Percentiles rank a stretch among this genome's conserved stretches.
phyloP scores from a whole-genome alignment of 176 grass and related monocot genomes.

The Cenchrus fungigraminus region DNA sequence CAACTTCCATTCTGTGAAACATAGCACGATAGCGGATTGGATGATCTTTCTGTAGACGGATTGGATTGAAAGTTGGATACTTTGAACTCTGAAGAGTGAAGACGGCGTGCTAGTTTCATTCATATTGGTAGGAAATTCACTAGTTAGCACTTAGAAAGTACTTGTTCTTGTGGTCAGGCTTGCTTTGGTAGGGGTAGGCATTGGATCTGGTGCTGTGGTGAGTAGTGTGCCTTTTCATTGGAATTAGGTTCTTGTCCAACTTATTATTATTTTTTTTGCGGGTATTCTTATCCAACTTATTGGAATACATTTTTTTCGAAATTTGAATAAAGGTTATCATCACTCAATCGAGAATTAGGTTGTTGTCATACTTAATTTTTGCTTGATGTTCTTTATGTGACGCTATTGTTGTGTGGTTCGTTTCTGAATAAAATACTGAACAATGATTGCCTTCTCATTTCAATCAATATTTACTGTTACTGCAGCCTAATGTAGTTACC shows the following conservation, averaged over 20 bases:
- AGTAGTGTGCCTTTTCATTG: not conserved
- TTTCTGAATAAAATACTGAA: slow-evolving; percentile 34
- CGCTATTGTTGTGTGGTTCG: slow-evolving; percentile 20
- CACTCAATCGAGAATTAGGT: slow-evolving; percentile 1
- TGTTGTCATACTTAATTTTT: not conserved
- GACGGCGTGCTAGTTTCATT: slow-evolving; percentile 13
- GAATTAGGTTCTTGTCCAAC: not conserved
- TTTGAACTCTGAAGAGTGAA: not conserved
- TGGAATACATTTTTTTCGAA: not conserved
- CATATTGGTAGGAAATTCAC: not conserved
- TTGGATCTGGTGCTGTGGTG: not conserved
- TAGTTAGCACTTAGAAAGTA: not conserved
- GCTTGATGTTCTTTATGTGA: slow-evolving; percentile 1
- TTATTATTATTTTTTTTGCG: too few species aligned
- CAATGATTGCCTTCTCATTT: slow-evolving; percentile 29
- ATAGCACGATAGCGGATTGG: not conserved
- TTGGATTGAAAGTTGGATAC: not conserved
- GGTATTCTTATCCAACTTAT: not conserved
- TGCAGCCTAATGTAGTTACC: not conserved
- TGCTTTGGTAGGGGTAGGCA: slow-evolving; percentile 16
- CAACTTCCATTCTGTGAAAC: not conserved
- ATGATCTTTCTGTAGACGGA: not conserved
- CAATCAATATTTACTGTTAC: not conserved
- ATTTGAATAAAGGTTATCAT: slow-evolving; percentile 31
- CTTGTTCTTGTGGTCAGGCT: not conserved